These are phyloP conservation scores for Metschnikowia lachancei DNA, from an alignment of 805 yeast genomes.

Conservation along the genomic window DNA sequence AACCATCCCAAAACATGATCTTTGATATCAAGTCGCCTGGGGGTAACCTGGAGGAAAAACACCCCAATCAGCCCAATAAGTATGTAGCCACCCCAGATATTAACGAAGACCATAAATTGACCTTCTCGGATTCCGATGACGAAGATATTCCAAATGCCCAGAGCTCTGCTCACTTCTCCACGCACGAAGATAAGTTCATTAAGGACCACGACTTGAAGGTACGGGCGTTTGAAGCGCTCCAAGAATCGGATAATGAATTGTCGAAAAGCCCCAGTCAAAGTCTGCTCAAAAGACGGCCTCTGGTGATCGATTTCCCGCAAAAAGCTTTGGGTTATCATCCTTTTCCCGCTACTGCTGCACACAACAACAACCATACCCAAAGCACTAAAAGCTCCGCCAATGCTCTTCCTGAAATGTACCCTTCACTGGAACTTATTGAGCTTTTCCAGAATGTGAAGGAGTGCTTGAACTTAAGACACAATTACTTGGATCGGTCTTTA, in stretches of 20 bases:
- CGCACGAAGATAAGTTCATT: slow-evolving; percentile 61
- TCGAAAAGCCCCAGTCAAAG: slow-evolving; percentile 33
- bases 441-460: slow-evolving; percentile 58
- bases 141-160: slow-evolving; percentile 30
- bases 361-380: slow-evolving; percentile 20
- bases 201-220: slow-evolving; percentile 67
- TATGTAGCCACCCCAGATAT: no score
- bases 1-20: no score
- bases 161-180: slow-evolving; percentile 56
- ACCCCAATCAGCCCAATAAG: no score
- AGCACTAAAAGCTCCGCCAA: slow-evolving; percentile 14
- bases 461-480: slow-evolving; percentile 72
- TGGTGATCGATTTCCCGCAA: slow-evolving; percentile 40
- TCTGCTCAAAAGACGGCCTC: slow-evolving; percentile 30
- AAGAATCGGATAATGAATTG: slow-evolving; percentile 15
- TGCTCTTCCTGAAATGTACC: slow-evolving; percentile 48
- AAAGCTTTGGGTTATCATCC: slow-evolving; percentile 20
- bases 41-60: no score
- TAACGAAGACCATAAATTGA: slow-evolving; percentile 9
- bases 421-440: slow-evolving; percentile 66
- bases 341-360: slow-evolving; percentile 20
- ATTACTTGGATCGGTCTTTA: slow-evolving; percentile 65
- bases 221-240: slow-evolving; percentile 53
- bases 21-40: no score
- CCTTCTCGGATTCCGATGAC: slow-evolving; percentile 24